Evolutionary conservation across 345 rosid species (phyloP), one percentile per base, ranked within the genome.

Genomic region (Populus deltoides): DNA sequence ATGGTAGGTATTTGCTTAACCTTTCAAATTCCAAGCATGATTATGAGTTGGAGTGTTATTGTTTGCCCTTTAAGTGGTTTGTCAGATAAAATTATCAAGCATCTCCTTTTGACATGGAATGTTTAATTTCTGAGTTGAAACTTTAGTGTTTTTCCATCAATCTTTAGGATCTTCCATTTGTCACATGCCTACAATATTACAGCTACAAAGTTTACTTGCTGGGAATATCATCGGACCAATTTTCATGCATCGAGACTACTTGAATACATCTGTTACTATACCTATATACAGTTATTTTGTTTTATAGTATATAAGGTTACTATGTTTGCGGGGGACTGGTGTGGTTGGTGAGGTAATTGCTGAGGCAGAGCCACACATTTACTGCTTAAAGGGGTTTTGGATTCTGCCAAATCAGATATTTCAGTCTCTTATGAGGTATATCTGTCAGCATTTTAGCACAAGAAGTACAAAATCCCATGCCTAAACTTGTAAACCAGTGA

Each of bases 401-500:
- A 59, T 59, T n/a, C 65, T 59, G 27, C 65, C 65, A 59, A 59
- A 59, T n/a, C 65, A 1, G 16, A n/a, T 3, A n/a, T 25, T 59
- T 59, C 65, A 59, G 65, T n/a, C 29, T 57, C 63, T 10, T 59
- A 59, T 59, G 65, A 59, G 29, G 65, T 59, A 59, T 59, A 59
- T 59, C 29, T 24, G 65, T 59, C 65, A 59, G 82, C 75, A 39
- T 77, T 72, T 24, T 76, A 41, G 79, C 76, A 67, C 43, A 57
- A 67, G 35, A 59, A 59, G 65, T 24, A 24, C 65, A 24, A 59
- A 59, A 59, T n/a, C 25, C 65, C 65, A 59, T 59, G 65, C 29
- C 29, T 24, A 59, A 24, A 59, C 27, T 24, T 59, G 63, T n/a
- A 59, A 59, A 24, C 2, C 63, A 59, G 63, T 59, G 63, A 24